Evolutionary conservation across 257 asterid genomes (phyloP).

Genomic region (Solanum bukasovii): DNA sequence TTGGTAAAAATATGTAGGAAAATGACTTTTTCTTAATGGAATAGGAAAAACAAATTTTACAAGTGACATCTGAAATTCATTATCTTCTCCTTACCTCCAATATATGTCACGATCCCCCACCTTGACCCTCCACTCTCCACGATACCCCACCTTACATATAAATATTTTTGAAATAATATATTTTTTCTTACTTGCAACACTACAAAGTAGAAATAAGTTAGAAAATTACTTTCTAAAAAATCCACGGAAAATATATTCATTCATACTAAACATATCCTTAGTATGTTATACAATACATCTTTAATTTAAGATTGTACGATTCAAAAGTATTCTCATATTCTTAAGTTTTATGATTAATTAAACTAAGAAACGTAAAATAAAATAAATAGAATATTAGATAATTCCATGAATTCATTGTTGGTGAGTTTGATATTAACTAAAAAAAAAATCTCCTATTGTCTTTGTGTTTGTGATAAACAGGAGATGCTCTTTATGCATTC

Average conservation of each 20-base stretch:
- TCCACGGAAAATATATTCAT: background rate
- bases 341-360: background rate
- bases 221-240: background rate
- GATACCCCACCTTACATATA: background rate
- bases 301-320: background rate
- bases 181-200: background rate
- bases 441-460: background rate
- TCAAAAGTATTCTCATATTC: background rate
- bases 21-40: background rate
- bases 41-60: background rate
- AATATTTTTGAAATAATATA: background rate
- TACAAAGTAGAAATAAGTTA: background rate
- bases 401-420: background rate
- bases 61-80: background rate
- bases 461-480: slow-evolving; percentile 10
- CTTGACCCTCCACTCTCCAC: background rate
- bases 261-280: background rate
- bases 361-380: background rate
- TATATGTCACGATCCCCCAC: background rate
- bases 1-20: background rate
- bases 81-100: too few relatives aligned
- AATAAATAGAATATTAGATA: background rate
- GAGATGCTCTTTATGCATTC: slow-evolving; percentile 23
- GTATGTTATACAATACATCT: background rate
- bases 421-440: background rate